These are phyloP conservation scores for Elasticomyces elasticus DNA, from an alignment of 495 filamentous ascomycete genomes.

Conservation along the genomic window DNA sequence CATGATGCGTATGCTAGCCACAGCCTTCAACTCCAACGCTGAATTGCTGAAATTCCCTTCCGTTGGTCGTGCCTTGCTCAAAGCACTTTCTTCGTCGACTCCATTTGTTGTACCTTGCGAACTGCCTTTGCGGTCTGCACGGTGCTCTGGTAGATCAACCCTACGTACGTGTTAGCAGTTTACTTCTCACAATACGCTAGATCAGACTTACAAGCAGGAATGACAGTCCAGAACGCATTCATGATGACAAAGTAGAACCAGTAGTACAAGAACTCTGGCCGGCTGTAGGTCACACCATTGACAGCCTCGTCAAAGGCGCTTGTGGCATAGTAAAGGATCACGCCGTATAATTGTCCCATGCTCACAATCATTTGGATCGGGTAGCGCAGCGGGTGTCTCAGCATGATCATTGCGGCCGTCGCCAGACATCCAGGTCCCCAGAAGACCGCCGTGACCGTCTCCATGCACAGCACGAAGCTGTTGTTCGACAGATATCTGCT, in stretches of 20 bases:
- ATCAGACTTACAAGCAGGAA: constrained; percentile 42
- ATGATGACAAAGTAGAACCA: constrained; percentile 82
- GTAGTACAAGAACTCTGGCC: constrained; percentile 73
- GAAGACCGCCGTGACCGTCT: constrained; percentile 68
- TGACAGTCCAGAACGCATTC: constrained; percentile 78
- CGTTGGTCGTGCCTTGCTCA: not conserved
- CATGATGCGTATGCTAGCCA: not conserved
- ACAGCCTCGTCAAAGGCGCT: constrained; percentile 57
- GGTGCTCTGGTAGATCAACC: constrained; percentile 11
- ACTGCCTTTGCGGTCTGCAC: constrained; percentile 11
- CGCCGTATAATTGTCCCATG: constrained; percentile 77
- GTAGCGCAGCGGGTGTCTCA: constrained; percentile 52
- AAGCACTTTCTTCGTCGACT: constrained; percentile 8
- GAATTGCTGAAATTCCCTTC: not conserved
- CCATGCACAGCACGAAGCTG: constrained; percentile 73
- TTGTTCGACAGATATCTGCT: constrained; percentile 73
- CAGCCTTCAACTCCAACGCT: not conserved
- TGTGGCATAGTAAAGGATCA: constrained; percentile 75
- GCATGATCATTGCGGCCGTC: constrained; percentile 51
- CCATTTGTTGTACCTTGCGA: not conserved
- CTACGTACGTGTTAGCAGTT: constrained; percentile 1
- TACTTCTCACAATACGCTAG: not conserved
- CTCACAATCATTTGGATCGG: constrained; percentile 62
- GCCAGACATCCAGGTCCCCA: constrained; percentile 78
- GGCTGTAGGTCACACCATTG: constrained; percentile 49